These are phyloP conservation scores for Arthrobotrys pseudoclavata DNA, from an alignment of 2,329 filamentous ascomycete genomes.

Conservation along the genomic window DNA sequence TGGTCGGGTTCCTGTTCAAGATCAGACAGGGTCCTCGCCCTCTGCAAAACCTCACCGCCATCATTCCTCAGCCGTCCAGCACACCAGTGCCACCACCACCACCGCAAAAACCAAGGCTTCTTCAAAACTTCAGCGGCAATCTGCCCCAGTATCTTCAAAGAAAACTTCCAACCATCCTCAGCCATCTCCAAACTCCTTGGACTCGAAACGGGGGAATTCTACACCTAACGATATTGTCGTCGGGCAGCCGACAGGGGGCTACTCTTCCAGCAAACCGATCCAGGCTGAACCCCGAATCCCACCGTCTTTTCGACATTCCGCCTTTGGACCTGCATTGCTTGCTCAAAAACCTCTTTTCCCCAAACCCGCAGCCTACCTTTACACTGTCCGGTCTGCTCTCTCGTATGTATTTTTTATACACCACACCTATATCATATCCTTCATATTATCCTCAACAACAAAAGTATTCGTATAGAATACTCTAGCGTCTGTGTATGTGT, in stretches of 20 bases:
- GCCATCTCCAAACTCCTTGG: conserved; percentile 24
- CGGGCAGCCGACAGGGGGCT: conserved; percentile 54
- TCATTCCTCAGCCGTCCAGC: conserved; percentile 46
- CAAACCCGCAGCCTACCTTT: conserved; percentile 57
- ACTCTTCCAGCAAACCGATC: conserved; percentile 56
- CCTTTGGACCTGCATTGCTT: conserved; percentile 52
- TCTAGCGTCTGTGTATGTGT: conserved; percentile 23
- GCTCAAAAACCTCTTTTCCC: conserved; percentile 51
- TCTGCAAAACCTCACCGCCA: conserved; percentile 35
- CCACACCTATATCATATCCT: not conserved
- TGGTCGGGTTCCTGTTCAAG: conserved; percentile 25
- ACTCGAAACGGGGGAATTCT: conserved; percentile 30
- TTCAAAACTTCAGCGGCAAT: conserved; percentile 38
- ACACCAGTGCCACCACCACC: conserved; percentile 31
- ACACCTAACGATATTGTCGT: conserved; percentile 29
- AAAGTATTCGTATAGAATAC: not conserved
- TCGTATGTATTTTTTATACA: conserved; percentile 41
- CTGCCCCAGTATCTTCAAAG: conserved; percentile 29
- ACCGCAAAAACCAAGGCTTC: conserved; percentile 5
- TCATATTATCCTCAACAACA: not conserved
- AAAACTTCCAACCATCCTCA: conserved; percentile 40
- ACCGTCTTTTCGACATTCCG: conserved; percentile 50
- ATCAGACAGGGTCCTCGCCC: conserved; percentile 53
- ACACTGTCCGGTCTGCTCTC: conserved; percentile 52
- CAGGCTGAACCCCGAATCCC: conserved; percentile 43